Conservation (phyloP, 2,329 filamentous ascomycete genomes). For the Harringtonia aguacate region DNA sequence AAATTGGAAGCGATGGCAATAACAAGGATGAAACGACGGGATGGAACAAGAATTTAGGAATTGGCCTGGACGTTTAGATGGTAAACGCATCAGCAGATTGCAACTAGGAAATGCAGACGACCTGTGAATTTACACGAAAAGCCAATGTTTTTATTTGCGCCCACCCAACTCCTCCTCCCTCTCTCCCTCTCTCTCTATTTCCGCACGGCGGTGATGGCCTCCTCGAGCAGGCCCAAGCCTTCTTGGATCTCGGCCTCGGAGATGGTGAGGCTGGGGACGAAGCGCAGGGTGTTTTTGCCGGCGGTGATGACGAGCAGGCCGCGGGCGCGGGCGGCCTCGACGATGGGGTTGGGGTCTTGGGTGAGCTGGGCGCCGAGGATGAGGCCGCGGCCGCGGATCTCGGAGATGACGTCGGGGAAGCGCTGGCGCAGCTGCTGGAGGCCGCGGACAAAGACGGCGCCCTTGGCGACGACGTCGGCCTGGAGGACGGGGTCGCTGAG, state of each 20-base stretch:
- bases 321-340: constrained; percentile 78
- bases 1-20: too few species aligned
- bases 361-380: constrained; percentile 80
- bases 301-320: constrained; percentile 87
- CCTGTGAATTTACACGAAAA: too few species aligned
- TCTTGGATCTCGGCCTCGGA: constrained; percentile 69
- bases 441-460: constrained; percentile 33
- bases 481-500: constrained; percentile 64
- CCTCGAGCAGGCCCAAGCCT: constrained; percentile 65
- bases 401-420: constrained; percentile 60
- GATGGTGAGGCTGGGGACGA: constrained; percentile 80
- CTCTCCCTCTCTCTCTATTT: too few species aligned
- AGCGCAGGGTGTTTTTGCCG: constrained; percentile 82
- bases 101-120: too few species aligned
- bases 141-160: too few species aligned
- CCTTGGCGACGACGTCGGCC: constrained; percentile 56
- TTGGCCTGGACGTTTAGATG: too few species aligned
- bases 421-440: constrained; percentile 35
- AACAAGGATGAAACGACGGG: too few species aligned
- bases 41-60: too few species aligned
- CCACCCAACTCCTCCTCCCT: too few species aligned
- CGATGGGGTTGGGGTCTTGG: constrained; percentile 59
- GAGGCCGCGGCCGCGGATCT: constrained; percentile 73
- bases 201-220: constrained; percentile 41
- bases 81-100: too few species aligned